phyloP scores from a whole-genome alignment of 768 basidiomycete genomes.

The Agaricus subrufescens region DNA sequence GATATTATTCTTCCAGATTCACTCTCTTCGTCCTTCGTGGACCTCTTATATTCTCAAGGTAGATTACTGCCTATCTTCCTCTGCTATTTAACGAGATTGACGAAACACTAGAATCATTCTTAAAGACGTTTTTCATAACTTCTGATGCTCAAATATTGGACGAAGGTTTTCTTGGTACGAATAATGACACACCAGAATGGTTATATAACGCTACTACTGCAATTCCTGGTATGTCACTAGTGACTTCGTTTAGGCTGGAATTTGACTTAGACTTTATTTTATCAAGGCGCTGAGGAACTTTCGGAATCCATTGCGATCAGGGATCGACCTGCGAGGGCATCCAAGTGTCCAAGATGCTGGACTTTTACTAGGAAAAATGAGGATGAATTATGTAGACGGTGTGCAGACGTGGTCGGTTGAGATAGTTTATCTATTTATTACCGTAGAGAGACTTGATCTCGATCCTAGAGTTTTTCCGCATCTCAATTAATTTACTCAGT shows the following conservation, averaged over 20 bases:
- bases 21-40: slow-evolving; percentile 35
- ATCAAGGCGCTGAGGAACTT: slow-evolving; percentile 12
- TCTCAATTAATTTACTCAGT: no score
- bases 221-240: slow-evolving; percentile 38
- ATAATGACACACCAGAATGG: slow-evolving; percentile 41
- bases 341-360: slow-evolving; percentile 94
- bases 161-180: slow-evolving; percentile 34
- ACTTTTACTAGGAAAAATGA: slow-evolving; percentile 52
- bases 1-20: slow-evolving; percentile 48
- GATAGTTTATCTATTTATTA: no score
- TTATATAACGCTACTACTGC: slow-evolving; percentile 36
- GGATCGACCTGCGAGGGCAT: slow-evolving; percentile 52
- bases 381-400: slow-evolving; percentile 63
- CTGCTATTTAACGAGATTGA: neutral
- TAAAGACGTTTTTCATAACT: slow-evolving; percentile 78
- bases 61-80: neutral
- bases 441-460: no score
- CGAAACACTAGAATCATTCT: slow-evolving; percentile 44
- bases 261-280: neutral
- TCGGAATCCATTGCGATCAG: slow-evolving; percentile 40
- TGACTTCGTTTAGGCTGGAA: neutral
- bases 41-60: slow-evolving; percentile 16
- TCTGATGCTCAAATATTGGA: slow-evolving; percentile 60
- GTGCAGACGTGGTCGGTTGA: slow-evolving; percentile 27
- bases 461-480: no score